Evolutionary conservation across 768 basidiomycete genomes (phyloP), one percentile per base, ranked within the genome.

Genomic region (Dioszegia crocea): DNA sequence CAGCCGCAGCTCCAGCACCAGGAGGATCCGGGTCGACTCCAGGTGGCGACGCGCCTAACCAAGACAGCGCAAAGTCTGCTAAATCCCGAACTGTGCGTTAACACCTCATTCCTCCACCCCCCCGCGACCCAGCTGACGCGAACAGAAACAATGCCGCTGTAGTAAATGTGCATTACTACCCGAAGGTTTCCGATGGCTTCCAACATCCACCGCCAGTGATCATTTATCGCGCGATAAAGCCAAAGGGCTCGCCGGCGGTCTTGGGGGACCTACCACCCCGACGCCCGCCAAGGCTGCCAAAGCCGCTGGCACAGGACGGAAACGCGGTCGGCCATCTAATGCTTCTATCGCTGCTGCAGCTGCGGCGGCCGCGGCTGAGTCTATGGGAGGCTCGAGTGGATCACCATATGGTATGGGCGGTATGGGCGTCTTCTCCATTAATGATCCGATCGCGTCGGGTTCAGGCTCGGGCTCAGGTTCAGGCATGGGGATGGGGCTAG

Each of bases 281-380:
- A 29, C 26, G 26, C 10, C 24, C 19, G 11, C 29, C 30, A 48
- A 16, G 30, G 27, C 47, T 9, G 3, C 30, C 9, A 31, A 31
- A 17, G 29, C 16, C 3, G 10, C 3, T 16, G 47, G 10, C 3
- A 3, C 47, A 4, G 47, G 47, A 3, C 26, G 47, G 47, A 48
- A 48, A 26, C 47, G 47, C 30, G 47, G 47, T 29, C 47, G 47
- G 12, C 47, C 47, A 12, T 48, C 47, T 19, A 48, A 48, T 16
- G 47, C 47, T 16, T 31, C 26, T 5, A 29, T 23, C 23, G 26
- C 30, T 4, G 47, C 47, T 12, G 47, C 23, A 16, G 47, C 47
- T 14, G 44, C 44, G 3, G 44, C 44, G 4, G 23, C 16, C 9
- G 47, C 47, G 3, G 47, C 47, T 16, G 27, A 23, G 9, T 8